Evolutionary conservation across 345 rosid species (phyloP).

Genomic region (Eucalyptus decipiens): DNA sequence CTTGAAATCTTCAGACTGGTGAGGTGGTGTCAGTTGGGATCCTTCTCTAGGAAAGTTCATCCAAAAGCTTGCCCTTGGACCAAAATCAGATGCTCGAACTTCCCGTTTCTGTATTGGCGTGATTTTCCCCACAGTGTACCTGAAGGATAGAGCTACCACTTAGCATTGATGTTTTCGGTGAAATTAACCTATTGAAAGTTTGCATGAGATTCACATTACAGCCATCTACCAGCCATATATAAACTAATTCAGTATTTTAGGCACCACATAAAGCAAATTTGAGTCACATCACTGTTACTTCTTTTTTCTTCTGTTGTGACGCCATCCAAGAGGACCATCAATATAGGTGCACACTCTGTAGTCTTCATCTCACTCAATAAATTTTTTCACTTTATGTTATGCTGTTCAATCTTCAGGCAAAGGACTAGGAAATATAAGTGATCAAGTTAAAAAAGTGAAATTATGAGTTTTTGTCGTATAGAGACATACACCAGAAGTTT

Average conservation of each 20-base stretch:
- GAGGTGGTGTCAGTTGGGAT: conserved; percentile 86
- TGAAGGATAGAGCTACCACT: conserved; percentile 4
- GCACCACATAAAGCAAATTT: not conserved
- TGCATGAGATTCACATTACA: not conserved
- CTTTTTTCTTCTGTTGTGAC: not conserved
- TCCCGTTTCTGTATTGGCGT: conserved; percentile 91
- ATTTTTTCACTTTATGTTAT: not conserved
- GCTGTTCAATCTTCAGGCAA: not conserved
- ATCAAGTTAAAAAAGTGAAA: not conserved
- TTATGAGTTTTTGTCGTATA: not conserved
- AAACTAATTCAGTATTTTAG: not conserved
- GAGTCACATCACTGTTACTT: not conserved
- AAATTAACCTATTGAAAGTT: not conserved
- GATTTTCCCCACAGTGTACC: conserved; percentile 96
- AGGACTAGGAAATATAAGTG: not conserved
- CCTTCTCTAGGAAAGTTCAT: conserved; percentile 92
- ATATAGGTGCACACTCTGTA: not conserved
- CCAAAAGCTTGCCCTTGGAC: conserved; percentile 96
- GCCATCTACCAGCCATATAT: not conserved
- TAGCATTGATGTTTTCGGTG: not conserved
- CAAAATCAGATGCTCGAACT: conserved; percentile 84
- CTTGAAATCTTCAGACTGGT: conserved; percentile 84
- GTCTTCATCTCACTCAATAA: not conserved
- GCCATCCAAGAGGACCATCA: not conserved
- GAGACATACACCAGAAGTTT: not conserved